Conservation (phyloP, 371 early-diverging fungal species). For the Actinomucor elegans region DNA sequence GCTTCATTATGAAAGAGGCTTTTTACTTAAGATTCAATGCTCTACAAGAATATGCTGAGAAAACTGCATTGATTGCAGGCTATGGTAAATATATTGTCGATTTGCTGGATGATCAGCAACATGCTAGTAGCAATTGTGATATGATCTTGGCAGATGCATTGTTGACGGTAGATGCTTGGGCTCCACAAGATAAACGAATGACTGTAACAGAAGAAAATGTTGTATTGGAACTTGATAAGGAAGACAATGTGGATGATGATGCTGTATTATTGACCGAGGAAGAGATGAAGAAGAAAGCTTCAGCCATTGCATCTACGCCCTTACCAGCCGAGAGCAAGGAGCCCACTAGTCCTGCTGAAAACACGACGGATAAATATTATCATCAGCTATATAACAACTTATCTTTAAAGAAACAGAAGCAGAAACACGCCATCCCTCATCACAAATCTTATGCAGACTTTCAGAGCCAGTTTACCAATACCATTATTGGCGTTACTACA, state of each 20-base stretch:
- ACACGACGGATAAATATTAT: slow-evolving; percentile 1
- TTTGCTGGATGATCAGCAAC: slow-evolving; percentile 21
- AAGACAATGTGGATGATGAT: slow-evolving; percentile 6
- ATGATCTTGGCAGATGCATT: slow-evolving; percentile 18
- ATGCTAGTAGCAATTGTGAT: slow-evolving; percentile 2
- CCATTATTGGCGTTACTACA: not conserved
- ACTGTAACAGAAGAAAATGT: slow-evolving; percentile 4
- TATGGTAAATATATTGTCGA: slow-evolving; percentile 38
- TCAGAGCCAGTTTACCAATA: slow-evolving; percentile 9
- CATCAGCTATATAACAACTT: slow-evolving; percentile 11
- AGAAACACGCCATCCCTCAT: not conserved
- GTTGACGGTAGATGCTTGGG: slow-evolving; percentile 16
- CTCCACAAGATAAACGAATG: slow-evolving; percentile 1
- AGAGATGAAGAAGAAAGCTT: not conserved
- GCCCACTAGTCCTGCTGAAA: not conserved
- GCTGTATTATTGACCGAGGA: not conserved
- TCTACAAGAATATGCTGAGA: slow-evolving; percentile 34
- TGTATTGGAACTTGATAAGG: not conserved
- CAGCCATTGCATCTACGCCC: not conserved
- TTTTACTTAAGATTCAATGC: slow-evolving; percentile 41
- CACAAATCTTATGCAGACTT: slow-evolving; percentile 23
- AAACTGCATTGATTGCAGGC: slow-evolving; percentile 28
- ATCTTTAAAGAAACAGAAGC: not conserved
- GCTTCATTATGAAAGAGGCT: slow-evolving; percentile 32
- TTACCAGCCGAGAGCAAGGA: not conserved